phyloP scores from a whole-genome alignment of 495 filamentous ascomycete genomes.

The Penicillium riverlandense region DNA sequence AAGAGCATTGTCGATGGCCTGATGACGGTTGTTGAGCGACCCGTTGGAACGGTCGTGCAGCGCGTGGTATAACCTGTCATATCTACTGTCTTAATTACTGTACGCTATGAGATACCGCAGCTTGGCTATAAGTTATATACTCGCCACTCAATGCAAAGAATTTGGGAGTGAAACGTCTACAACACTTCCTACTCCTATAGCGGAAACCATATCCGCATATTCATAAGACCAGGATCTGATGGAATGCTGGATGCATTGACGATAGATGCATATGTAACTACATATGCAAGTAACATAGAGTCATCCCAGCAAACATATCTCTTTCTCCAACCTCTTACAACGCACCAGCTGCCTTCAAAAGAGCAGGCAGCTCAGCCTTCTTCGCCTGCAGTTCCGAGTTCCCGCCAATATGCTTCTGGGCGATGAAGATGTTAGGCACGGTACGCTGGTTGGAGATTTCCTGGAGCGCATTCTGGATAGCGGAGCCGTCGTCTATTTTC shows the following conservation, averaged over 20 bases:
- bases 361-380: constrained; percentile 45
- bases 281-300: too few species aligned
- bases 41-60: constrained; percentile 75
- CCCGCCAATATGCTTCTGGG: constrained; percentile 84
- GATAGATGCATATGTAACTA: too few species aligned
- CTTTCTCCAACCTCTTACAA: constrained; percentile 27
- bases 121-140: constrained; percentile 7
- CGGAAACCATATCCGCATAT: too few species aligned
- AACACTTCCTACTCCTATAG: too few species aligned
- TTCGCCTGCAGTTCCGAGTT: constrained; percentile 85
- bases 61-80: constrained; percentile 46
- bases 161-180: background rate
- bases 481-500: constrained; percentile 62
- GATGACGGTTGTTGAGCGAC: constrained; percentile 81
- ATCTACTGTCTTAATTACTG: background rate
- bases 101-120: background rate
- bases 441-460: constrained; percentile 77
- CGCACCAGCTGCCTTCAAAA: constrained; percentile 64
- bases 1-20: constrained; percentile 80
- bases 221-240: too few species aligned
- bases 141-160: constrained; percentile 6
- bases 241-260: too few species aligned
- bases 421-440: constrained; percentile 95
- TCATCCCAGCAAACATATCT: too few species aligned
- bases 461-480: constrained; percentile 73